Base-by-base conservation (phyloP, 225 moss, liverwort and hornwort genomes). In the Pseudisothecium myosuroides region DNA sequence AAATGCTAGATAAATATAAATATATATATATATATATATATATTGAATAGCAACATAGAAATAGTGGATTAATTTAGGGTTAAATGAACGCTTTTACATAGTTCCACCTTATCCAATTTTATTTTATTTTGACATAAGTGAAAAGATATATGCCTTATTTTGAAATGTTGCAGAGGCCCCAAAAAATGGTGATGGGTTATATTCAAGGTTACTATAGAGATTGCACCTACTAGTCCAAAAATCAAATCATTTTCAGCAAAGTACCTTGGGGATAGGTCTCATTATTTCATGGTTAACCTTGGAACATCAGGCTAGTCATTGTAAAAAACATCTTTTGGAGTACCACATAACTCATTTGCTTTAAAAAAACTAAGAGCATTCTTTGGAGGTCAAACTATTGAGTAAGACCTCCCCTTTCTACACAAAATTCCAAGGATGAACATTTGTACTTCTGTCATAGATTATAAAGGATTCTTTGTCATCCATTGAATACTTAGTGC, bases 231-330 rank as follows among this genome's bases (percentile, higher is more conserved):
- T 31, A 0, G 11, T 32, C 3, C 2, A 49, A 19, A 43, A 31
- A 49, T 75, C 1, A 2, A 1, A 75, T 19, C 74, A 49, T 31
- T 32, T 41, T 49, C 18, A 4, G 1, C 11, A 49, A 49, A 19
- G 4, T 31, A 31, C 11, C 11, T 29, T 3, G 0, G 3, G 29
- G 4, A 47, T 31, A 47, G 6, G 72, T 45, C 17, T 10, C 71
- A 71, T 41, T 8, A 2, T 69, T 22, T 20, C 1, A 21, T 0
- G 4, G 2, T n/a, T n/a, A n/a, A 60, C 14, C 29, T 29, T 64
- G 2, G 9, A 64, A 34, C 4, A 2, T 17, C 6, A 17, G 2
- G 9, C 9, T 17, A 2, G 2, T 32, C 17, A 64, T 2, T 2
- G 2, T 64, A 1, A 32, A 65, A 65, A 34, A 34, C 64, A 18